A percentile compares a stretch with the other conserved stretches of the same genome.
Evolutionary conservation across 495 filamentous ascomycete species (phyloP).

Genomic region (Neurospora cerealis): DNA sequence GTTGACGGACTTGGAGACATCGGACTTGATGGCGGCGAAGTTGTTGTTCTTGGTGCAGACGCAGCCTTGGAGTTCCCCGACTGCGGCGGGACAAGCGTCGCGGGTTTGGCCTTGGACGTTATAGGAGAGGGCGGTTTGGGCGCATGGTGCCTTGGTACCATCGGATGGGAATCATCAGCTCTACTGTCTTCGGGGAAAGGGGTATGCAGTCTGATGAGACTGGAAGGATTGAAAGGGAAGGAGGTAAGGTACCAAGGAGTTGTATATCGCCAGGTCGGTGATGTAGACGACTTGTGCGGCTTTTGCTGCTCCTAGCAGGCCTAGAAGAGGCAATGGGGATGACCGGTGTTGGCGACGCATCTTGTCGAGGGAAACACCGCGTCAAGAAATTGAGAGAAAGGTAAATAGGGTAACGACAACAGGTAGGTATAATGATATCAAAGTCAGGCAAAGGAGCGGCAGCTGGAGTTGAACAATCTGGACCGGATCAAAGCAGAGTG

Average conservation of each 20-base stretch:
- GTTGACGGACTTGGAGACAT: constrained; percentile 27
- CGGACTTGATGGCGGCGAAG: constrained; percentile 27
- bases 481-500: background rate
- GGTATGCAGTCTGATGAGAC: background rate
- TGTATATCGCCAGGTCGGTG: constrained; percentile 33
- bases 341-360: constrained; percentile 9
- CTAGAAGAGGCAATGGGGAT: background rate
- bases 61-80: constrained; percentile 34
- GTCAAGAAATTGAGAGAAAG: background rate
- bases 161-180: constrained; percentile 2
- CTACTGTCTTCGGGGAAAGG: background rate
- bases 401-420: background rate
- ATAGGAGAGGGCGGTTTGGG: constrained; percentile 28
- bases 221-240: background rate
- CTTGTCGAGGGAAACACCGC: background rate
- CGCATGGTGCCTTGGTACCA: constrained; percentile 35
- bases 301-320: constrained; percentile 4
- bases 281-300: constrained; percentile 26
- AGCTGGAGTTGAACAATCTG: background rate
- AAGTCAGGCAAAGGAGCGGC: background rate
- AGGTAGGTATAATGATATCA: background rate
- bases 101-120: constrained; percentile 31
- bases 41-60: constrained; percentile 41
- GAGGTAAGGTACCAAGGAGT: constrained; percentile 24
- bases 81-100: constrained; percentile 28